phyloP scores from a whole-genome alignment of 768 basidiomycete genomes.

The Melanogaster broomeanus region DNA sequence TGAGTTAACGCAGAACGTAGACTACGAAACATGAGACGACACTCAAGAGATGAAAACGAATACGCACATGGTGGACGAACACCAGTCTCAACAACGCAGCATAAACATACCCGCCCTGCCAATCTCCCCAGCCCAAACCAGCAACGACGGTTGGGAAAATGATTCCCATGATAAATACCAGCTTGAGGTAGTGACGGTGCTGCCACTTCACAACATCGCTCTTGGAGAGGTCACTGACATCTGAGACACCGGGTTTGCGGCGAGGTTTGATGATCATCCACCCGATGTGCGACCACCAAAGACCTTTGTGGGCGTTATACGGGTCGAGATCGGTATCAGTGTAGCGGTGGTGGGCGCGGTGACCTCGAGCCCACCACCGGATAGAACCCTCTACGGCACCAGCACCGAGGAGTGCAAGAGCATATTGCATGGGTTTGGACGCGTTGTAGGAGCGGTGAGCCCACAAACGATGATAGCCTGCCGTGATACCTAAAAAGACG shows the following conservation, averaged over 20 bases:
- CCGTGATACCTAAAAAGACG: constrained; percentile 66
- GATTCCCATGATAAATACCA: constrained; percentile 73
- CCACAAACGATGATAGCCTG: constrained; percentile 97
- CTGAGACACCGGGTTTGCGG: constrained; percentile 85
- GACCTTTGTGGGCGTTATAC: constrained; percentile 89
- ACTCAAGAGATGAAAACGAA: neutral
- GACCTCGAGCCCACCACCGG: constrained; percentile 98
- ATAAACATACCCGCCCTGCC: constrained; percentile 82
- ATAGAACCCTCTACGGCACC: constrained; percentile 97
- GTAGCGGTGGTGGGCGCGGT: constrained; percentile 96
- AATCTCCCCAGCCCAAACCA: constrained; percentile 85
- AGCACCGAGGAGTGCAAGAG: constrained; percentile 80
- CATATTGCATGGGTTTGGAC: constrained; percentile 79
- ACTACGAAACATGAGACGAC: constrained; percentile 44
- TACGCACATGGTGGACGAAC: constrained; percentile 86
- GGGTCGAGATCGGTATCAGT: constrained; percentile 97
- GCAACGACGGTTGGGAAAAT: constrained; percentile 76
- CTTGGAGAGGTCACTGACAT: constrained; percentile 83
- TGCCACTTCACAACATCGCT: constrained; percentile 86
- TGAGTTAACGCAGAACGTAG: constrained; percentile 96
- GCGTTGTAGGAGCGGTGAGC: constrained; percentile 97
- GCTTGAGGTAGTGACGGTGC: constrained; percentile 71
- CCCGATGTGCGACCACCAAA: constrained; percentile 84
- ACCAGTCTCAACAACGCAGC: constrained; percentile 75
- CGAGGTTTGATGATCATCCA: constrained; percentile 96